Percentiles rank a stretch among this genome's conserved stretches.
phyloP scores from a whole-genome alignment of 345 rosid species.

The Ailanthus altissimus region DNA sequence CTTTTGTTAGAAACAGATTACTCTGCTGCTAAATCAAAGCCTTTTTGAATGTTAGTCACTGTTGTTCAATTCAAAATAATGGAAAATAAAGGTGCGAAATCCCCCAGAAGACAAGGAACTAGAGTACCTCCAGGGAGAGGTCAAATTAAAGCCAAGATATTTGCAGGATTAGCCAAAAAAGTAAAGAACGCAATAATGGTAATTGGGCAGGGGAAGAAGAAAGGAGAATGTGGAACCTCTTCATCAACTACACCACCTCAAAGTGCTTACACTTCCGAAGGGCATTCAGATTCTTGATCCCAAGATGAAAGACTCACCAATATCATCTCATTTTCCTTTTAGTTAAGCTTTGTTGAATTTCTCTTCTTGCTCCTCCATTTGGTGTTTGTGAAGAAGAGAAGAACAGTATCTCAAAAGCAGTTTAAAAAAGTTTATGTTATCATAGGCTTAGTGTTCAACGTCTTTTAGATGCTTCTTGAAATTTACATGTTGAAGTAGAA shows the following conservation, averaged over 20 bases:
- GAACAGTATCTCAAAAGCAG: neutral
- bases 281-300: slow-evolving; percentile 16
- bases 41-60: neutral
- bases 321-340: neutral
- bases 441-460: neutral
- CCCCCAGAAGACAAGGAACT: slow-evolving; percentile 8
- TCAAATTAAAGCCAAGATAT: slow-evolving; percentile 21
- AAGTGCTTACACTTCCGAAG: slow-evolving; percentile 5
- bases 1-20: slow-evolving; percentile 1
- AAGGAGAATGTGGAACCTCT: neutral
- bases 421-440: neutral
- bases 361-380: neutral
- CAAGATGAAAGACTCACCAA: neutral
- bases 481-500: no score
- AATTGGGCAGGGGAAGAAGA: neutral
- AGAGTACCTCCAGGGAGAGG: slow-evolving; percentile 41
- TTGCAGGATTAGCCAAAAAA: slow-evolving; percentile 5
- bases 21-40: slow-evolving; percentile 9
- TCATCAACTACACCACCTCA: neutral
- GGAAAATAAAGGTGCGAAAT: slow-evolving; percentile 3
- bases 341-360: neutral
- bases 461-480: no score
- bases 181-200: neutral
- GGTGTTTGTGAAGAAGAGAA: neutral
- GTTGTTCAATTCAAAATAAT: neutral